Conservation (phyloP, 2,329 filamentous ascomycete genomes). For the Arthroderma uncinatum region DNA sequence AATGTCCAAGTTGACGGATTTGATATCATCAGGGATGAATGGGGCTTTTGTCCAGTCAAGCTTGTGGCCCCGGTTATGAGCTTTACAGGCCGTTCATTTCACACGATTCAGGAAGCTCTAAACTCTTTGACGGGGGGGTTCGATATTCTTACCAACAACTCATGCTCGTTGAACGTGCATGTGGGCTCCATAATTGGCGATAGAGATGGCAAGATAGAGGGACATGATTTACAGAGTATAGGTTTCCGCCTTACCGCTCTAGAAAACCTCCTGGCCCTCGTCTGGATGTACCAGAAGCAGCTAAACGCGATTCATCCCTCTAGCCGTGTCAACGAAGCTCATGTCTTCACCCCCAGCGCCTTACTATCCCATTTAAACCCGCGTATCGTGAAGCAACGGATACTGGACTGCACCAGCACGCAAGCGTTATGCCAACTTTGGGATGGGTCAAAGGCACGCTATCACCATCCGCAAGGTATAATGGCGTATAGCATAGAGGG, state of each 20-base stretch:
- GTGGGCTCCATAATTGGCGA: conserved; percentile 15
- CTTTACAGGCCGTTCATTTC: conserved; percentile 9
- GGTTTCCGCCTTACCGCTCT: conserved; percentile 12
- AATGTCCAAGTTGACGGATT: conserved; percentile 5
- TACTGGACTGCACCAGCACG: conserved; percentile 10
- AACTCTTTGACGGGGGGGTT: conserved; percentile 12
- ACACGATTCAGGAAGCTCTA: conserved; percentile 12
- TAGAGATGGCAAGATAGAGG: not conserved
- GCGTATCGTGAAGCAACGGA: not conserved
- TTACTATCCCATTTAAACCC: conserved; percentile 4
- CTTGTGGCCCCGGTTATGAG: conserved; percentile 12
- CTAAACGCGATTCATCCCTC: conserved; percentile 21
- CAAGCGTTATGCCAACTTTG: conserved; percentile 9
- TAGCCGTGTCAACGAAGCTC: conserved; percentile 7
- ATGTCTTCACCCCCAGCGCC: conserved; percentile 6
- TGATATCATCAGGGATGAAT: conserved; percentile 8
- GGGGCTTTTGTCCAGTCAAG: conserved; percentile 12
- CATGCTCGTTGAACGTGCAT: conserved; percentile 21
- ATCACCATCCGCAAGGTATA: not conserved
- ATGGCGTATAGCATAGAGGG: conserved; percentile 8
- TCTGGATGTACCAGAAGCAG: conserved; percentile 18
- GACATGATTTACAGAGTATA: conserved; percentile 4
- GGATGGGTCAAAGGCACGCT: conserved; percentile 2
- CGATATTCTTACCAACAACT: conserved; percentile 16
- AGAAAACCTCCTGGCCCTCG: conserved; percentile 20